Percentiles rank a stretch among this genome's conserved stretches.
These are phyloP conservation scores for Monosporozyma yasuniensis DNA, from an alignment of 805 yeast genomes.

Conservation along the genomic window DNA sequence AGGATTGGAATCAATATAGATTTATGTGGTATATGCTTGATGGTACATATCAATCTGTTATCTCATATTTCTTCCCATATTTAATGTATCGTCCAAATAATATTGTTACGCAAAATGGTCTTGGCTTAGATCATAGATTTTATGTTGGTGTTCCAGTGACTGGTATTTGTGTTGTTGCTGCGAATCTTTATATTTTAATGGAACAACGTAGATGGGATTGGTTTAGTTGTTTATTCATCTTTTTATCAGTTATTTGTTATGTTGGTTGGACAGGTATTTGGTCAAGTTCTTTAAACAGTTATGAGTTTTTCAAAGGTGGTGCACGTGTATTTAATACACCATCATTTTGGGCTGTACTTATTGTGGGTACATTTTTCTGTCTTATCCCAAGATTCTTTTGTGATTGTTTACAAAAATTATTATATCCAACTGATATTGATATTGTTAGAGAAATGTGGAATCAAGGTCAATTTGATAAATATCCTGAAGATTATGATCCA, in stretches of 20 bases:
- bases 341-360: constrained; percentile 57
- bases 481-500: constrained; percentile 66
- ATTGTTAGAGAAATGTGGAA: constrained; percentile 62
- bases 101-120: constrained; percentile 43
- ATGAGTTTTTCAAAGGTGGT: constrained; percentile 64
- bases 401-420: constrained; percentile 45
- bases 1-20: constrained; percentile 64
- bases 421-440: constrained; percentile 62
- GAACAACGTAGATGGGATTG: constrained; percentile 81
- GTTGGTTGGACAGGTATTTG: constrained; percentile 79
- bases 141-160: constrained; percentile 65
- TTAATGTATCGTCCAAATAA: constrained; percentile 38
- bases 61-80: constrained; percentile 69
- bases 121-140: constrained; percentile 60
- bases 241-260: constrained; percentile 49
- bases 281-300: constrained; percentile 47
- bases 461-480: constrained; percentile 57
- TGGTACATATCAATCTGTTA: constrained; percentile 68
- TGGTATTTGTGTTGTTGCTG: constrained; percentile 55
- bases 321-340: constrained; percentile 53
- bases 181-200: constrained; percentile 55
- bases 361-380: constrained; percentile 55
- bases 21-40: constrained; percentile 69
- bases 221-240: constrained; percentile 49
- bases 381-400: constrained; percentile 58